A percentile compares a stretch with the other conserved stretches of the same genome.
phyloP scores from a whole-genome alignment of 2,329 filamentous ascomycete genomes.

The Seiridium cupressi region DNA sequence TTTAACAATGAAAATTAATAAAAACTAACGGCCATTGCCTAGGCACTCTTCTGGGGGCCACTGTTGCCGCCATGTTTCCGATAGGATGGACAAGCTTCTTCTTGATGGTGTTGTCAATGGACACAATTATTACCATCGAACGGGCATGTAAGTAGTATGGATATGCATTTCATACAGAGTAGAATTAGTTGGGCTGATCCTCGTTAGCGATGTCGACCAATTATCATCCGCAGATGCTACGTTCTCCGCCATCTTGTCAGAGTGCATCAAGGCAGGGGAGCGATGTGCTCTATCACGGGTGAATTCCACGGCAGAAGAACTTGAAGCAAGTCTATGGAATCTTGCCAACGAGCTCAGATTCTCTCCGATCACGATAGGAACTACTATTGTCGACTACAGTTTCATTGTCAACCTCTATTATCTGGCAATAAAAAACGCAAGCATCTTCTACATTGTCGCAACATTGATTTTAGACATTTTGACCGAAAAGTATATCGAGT shows the following conservation, averaged over 20 bases:
- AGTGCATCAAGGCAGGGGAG: conserved; percentile 23
- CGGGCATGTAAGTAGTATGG: conserved; percentile 18
- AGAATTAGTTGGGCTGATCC: neutral
- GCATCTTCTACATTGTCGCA: neutral
- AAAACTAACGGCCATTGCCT: too few species aligned
- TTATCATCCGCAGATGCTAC: conserved; percentile 24
- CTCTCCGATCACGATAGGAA: conserved; percentile 21
- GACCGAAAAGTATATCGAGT: neutral
- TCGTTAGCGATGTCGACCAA: conserved; percentile 21
- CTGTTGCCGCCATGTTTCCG: conserved; percentile 38
- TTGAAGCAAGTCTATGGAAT: conserved; percentile 36
- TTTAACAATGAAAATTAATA: too few species aligned
- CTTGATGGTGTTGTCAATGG: conserved; percentile 35
- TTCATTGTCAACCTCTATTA: conserved; percentile 8
- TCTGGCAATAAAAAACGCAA: neutral
- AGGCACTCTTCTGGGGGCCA: conserved; percentile 36
- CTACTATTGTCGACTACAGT: conserved; percentile 25
- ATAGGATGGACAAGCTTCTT: conserved; percentile 34
- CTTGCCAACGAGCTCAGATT: conserved; percentile 25
- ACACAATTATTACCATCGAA: conserved; percentile 27
- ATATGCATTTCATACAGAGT: neutral
- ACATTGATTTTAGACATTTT: neutral
- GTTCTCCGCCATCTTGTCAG: conserved; percentile 24
- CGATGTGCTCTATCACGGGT: conserved; percentile 24
- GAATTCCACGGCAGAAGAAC: conserved; percentile 31